Base-by-base conservation (phyloP, 1,284 basidiomycete species). In the Ustanciosporium gigantosporum region DNA sequence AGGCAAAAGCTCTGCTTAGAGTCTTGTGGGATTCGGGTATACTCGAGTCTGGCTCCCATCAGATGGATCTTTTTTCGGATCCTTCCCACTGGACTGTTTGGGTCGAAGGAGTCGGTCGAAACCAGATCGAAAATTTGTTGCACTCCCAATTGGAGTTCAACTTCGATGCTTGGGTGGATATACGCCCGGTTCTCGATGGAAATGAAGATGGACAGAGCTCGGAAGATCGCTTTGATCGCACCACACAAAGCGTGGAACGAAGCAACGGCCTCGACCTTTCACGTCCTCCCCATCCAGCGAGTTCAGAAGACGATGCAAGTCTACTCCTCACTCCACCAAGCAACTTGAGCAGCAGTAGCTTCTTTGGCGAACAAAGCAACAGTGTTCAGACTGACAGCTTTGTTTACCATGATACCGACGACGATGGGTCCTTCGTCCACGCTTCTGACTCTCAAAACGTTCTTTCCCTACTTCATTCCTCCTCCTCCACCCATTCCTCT, bases 1-100 rank as follows among this genome's bases (percentile, higher is more conserved):
- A 36, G 2, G 53, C 53, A 2, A 58, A 59, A 32, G 37, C 50
- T 2, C 5, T 65, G 9, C 25, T 65, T 7, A 27, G 55, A 2
- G 46, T 47, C 9, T 34, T 65, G 6, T 58, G 49, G 49, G 27
- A 44, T 2, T 11, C 19, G 0, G 39, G 25, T 1, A 9, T 41
- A 19, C 24, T 46, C 5, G n/a, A n/a, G n/a, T n/a, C n/a, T n/a
- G 4, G 21, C 20, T 15, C 17, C n/a, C 25, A 35, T 19, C 11
- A 8, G 11, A 31, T 62, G 25, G 45, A 62, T 27, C 4, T 62
- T 8, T 15, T 3, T 2, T n/a, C 16, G 4, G 41, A 56, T 5
- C 39, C 50, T 1, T 40, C 25, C 0, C 4, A 17, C 1, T 62
- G 52, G 59, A 48, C 17, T 8, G 41, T 61, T 0, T 14, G 2